Percentiles rank a stretch among this genome's conserved stretches.
Conservation (phyloP, 805 yeast genomes). For the Ogataea pini region DNA sequence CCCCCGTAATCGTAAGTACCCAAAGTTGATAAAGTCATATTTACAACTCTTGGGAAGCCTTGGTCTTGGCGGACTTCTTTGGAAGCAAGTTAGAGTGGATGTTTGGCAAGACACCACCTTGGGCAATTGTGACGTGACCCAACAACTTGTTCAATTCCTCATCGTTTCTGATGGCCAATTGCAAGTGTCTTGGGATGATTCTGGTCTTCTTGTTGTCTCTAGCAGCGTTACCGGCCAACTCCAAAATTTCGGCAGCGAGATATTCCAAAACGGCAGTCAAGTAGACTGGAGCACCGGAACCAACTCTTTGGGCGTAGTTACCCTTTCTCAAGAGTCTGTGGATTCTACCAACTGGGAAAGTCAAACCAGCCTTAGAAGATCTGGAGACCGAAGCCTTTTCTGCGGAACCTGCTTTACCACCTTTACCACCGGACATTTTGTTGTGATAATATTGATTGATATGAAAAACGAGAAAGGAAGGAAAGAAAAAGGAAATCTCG, state of each 20-base stretch:
- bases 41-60: slow-evolving; percentile 62
- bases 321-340: slow-evolving; percentile 96
- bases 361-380: slow-evolving; percentile 97
- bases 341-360: slow-evolving; percentile 99
- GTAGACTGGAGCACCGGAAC: slow-evolving; percentile 99
- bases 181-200: slow-evolving; percentile 98
- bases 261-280: slow-evolving; percentile 96
- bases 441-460: slow-evolving; percentile 5
- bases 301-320: slow-evolving; percentile 97
- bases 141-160: slow-evolving; percentile 96
- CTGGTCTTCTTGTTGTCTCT: slow-evolving; percentile 98
- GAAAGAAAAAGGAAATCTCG: background rate
- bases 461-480: slow-evolving; percentile 10
- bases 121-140: slow-evolving; percentile 92
- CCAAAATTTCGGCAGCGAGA: slow-evolving; percentile 96
- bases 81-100: slow-evolving; percentile 89
- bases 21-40: slow-evolving; percentile 12
- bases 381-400: slow-evolving; percentile 97
- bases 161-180: slow-evolving; percentile 98
- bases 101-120: slow-evolving; percentile 99
- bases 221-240: slow-evolving; percentile 98
- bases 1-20: slow-evolving; percentile 14
- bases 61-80: slow-evolving; percentile 53
- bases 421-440: slow-evolving; percentile 70
- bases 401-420: slow-evolving; percentile 92